Percentiles rank a stretch among this genome's conserved stretches.
Conservation (phyloP, 225 moss, liverwort and hornwort species). For the Polytrichum commune region DNA sequence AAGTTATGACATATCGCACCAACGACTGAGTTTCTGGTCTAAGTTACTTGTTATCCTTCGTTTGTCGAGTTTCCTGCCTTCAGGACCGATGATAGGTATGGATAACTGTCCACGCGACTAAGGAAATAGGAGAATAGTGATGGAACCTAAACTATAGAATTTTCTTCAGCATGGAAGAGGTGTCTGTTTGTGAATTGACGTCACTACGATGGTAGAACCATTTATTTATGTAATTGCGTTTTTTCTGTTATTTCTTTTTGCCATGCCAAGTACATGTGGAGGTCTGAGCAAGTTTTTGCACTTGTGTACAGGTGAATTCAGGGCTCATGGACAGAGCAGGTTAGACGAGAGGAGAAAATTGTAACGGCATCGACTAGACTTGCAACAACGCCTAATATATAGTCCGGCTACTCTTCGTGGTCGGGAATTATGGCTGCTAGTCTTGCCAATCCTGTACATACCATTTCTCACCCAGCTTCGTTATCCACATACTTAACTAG, state of each 20-base stretch:
- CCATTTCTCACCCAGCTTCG: conserved; percentile 12
- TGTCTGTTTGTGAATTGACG: background rate
- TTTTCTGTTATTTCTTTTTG: background rate
- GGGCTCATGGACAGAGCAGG: conserved; percentile 3
- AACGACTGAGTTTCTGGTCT: too few species aligned
- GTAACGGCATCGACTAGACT: background rate
- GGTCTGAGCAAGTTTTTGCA: background rate
- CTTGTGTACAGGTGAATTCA: conserved; percentile 19
- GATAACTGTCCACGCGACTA: too few species aligned
- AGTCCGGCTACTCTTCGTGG: background rate
- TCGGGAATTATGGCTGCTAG: conserved; percentile 41
- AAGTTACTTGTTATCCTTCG: too few species aligned
- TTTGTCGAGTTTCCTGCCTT: too few species aligned
- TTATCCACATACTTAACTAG: conserved; percentile 13
- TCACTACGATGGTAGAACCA: too few species aligned
- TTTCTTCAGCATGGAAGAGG: background rate
- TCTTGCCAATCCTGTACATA: conserved; percentile 26
- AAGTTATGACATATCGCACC: too few species aligned
- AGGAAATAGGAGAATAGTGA: background rate
- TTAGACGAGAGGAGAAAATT: background rate
- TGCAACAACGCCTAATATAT: background rate
- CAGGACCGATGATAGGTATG: too few species aligned
- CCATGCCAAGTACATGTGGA: background rate
- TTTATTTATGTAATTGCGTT: background rate
- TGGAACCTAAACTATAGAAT: background rate